These are phyloP conservation scores for Coleophoma eucalyptorum DNA, from an alignment of 2,329 filamentous ascomycete species.

Conservation along the genomic window DNA sequence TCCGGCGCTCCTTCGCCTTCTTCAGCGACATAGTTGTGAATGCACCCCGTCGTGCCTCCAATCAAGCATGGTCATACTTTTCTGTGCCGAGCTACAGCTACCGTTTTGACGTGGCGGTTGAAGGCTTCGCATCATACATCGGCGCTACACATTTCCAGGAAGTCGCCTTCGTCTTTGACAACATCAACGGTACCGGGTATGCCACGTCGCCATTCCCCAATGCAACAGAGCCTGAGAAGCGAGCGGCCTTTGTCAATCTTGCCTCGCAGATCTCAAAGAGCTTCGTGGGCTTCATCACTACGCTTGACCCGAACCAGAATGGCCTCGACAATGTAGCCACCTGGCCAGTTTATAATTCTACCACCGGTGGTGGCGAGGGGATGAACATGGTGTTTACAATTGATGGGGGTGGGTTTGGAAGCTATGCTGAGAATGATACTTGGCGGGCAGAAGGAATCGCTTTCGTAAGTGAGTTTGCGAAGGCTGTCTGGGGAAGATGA, in stretches of 20 bases:
- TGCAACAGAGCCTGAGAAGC: background rate
- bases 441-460: background rate
- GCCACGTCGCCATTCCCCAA: constrained; percentile 29
- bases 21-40: constrained; percentile 12
- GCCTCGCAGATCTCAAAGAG: background rate
- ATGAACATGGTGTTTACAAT: background rate
- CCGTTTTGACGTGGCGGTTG: constrained; percentile 38
- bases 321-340: background rate
- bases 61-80: constrained; percentile 8
- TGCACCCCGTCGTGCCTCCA: constrained; percentile 6
- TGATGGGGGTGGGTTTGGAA: constrained; percentile 10
- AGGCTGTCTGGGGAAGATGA: background rate
- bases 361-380: background rate
- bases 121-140: constrained; percentile 18
- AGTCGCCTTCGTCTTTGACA: constrained; percentile 51
- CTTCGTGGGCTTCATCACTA: constrained; percentile 1
- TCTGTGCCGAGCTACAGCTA: constrained; percentile 30
- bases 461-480: background rate
- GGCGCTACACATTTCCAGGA: constrained; percentile 41
- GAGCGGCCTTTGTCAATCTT: background rate
- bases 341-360: constrained; percentile 7
- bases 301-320: constrained; percentile 3
- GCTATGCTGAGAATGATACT: constrained; percentile 5
- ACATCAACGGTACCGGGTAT: constrained; percentile 43
- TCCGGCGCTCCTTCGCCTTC: constrained; percentile 6